Base-by-base conservation (phyloP, 1,284 basidiomycete species). In the Psilocybe mexicana region DNA sequence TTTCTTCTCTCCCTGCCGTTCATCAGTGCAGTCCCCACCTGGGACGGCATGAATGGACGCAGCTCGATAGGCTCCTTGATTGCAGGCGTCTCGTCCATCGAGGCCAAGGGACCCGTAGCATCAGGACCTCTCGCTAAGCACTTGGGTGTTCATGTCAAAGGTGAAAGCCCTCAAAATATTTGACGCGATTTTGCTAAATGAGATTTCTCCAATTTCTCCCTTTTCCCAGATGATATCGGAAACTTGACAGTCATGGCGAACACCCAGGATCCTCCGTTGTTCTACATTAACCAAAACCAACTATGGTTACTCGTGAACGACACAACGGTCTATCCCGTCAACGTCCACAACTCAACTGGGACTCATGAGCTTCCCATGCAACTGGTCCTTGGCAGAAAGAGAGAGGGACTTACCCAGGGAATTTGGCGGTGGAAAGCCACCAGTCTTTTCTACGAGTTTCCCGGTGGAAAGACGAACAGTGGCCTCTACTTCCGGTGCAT, bases 271-370 rank as follows among this genome's bases (percentile, higher is more conserved):
- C 76, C 81, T 11, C 76, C 81, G 3, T 66, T 82, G 14, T 87
- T 85, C 71, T 85, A 82, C 70, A 74, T 87, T 61, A 72, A 79
- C 63, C 74, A 77, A 54, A 71, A 77, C 55, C 76, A 80, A 51
- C 74, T 86, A 33, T 84, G 77, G 74, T 79, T 81, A 59, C 79
- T 77, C 64, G 76, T 77, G 58, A 88, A 87, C 67, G 79, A 80
- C 45, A 79, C 82, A 0, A 75, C 79, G 23, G 81, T 86, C 58
- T 75, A 79, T 56, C 76, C 78, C 48, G 79, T 85, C 45, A 83
- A 81, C 63, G 74, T 85, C 33, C 66, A 80, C 45, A 86, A 86
- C 63, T 74, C 76, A 7, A 85, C 83, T 8, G 61, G 65, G 24
- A 71, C 70, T 7, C 68, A 73, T 14, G 70, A 76, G 12, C 71